A percentile compares a stretch with the other conserved stretches of the same genome.
phyloP scores from a whole-genome alignment of 1,284 basidiomycete genomes.

The Sanghuangporus weigelae region DNA sequence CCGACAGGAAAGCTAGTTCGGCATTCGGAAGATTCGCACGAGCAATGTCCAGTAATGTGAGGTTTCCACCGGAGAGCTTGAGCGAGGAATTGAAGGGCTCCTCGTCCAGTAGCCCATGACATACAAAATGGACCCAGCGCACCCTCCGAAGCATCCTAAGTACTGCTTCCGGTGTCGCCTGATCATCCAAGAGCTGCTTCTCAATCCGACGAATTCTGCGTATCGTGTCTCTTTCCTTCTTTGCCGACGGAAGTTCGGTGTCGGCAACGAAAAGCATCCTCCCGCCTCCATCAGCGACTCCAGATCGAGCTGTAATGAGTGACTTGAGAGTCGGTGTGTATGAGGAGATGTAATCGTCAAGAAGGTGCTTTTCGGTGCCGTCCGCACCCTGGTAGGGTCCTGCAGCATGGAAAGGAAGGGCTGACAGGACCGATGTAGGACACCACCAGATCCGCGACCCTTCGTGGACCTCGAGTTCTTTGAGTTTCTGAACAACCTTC shows the following conservation, averaged over 20 bases:
- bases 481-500: constrained; percentile 27
- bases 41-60: constrained; percentile 26
- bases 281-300: background rate
- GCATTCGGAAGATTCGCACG: constrained; percentile 23
- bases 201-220: background rate
- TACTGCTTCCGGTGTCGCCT: background rate
- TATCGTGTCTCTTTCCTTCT: background rate
- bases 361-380: constrained; percentile 16
- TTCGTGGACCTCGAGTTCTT: constrained; percentile 8
- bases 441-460: constrained; percentile 42
- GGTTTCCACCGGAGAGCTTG: background rate
- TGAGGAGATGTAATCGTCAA: constrained; percentile 32
- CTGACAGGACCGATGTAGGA: constrained; percentile 30
- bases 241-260: background rate
- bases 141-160: background rate
- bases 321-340: constrained; percentile 34
- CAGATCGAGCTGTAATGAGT: constrained; percentile 21
- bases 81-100: background rate
- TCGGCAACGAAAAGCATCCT: background rate
- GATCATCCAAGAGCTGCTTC: background rate
- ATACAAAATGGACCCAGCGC: background rate
- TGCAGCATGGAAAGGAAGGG: constrained; percentile 33
- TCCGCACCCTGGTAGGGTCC: background rate
- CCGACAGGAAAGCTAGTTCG: constrained; percentile 33
- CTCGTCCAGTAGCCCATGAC: background rate